Percentiles rank a stretch among this genome's conserved stretches.
phyloP scores from a whole-genome alignment of 345 rosid genomes.

The Excoecaria cochinchinensis region DNA sequence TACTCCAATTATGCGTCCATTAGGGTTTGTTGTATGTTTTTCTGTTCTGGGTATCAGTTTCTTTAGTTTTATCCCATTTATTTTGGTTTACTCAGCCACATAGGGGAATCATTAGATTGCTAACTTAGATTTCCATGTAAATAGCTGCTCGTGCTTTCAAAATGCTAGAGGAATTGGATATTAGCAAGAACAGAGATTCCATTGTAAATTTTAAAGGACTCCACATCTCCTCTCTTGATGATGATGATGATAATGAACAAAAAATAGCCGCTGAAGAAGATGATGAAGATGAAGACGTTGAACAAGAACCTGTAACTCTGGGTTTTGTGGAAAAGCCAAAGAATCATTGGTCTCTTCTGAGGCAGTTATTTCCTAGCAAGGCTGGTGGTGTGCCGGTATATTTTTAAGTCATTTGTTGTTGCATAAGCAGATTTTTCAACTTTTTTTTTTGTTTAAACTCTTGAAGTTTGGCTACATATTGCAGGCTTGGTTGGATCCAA shows the following conservation, averaged over 20 bases:
- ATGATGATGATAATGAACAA: constrained; percentile 35
- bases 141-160: neutral
- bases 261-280: constrained; percentile 42
- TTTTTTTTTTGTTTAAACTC: constrained; percentile 1
- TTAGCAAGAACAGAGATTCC: constrained; percentile 32
- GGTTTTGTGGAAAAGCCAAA: constrained; percentile 73
- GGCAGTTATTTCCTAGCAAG: constrained; percentile 81
- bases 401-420: neutral
- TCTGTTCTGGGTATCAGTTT: too few relatives aligned
- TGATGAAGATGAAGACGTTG: constrained; percentile 59
- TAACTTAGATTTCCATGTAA: too few relatives aligned
- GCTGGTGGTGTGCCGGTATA: constrained; percentile 84
- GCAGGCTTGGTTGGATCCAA: constrained; percentile 92
- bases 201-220: constrained; percentile 56
- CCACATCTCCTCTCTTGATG: constrained; percentile 52
- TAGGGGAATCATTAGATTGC: too few relatives aligned
- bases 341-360: constrained; percentile 56
- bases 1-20: too few relatives aligned
- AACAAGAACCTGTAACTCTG: constrained; percentile 51
- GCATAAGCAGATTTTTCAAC: neutral
- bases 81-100: too few relatives aligned
- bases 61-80: too few relatives aligned
- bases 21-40: too few relatives aligned
- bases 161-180: neutral
- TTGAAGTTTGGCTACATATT: constrained; percentile 9